Evolutionary conservation across 768 basidiomycete species (phyloP).

Genomic region (Galerina sulciceps): DNA sequence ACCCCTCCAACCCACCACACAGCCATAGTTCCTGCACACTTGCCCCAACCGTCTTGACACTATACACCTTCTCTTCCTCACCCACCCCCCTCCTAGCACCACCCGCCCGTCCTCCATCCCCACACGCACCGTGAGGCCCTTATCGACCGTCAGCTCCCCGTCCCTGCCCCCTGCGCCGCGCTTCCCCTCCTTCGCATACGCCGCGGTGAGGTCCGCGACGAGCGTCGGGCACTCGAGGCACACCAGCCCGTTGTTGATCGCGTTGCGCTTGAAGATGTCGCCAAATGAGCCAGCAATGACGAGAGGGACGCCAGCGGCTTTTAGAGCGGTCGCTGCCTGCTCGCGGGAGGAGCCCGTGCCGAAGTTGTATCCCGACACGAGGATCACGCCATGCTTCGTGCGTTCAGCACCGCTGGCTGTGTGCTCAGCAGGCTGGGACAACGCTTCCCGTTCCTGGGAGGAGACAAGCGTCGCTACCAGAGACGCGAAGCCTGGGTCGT

Average conservation of each 20-base stretch:
- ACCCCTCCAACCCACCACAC: constrained; percentile 92
- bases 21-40: constrained; percentile 99
- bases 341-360: constrained; percentile 98
- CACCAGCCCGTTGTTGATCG: constrained; percentile 97
- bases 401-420: constrained; percentile 7
- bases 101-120: constrained; percentile 75
- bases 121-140: constrained; percentile 66
- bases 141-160: constrained; percentile 85
- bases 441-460: constrained; percentile 18
- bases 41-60: constrained; percentile 78
- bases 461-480: constrained; percentile 60
- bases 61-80: constrained; percentile 59
- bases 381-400: constrained; percentile 67
- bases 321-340: constrained; percentile 97
- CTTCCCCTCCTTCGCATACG: constrained; percentile 73
- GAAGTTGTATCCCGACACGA: constrained; percentile 96
- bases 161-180: constrained; percentile 79
- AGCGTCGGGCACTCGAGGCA: constrained; percentile 93
- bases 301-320: constrained; percentile 89
- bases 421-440: constrained; percentile 13
- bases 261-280: constrained; percentile 99
- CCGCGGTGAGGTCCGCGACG: constrained; percentile 78
- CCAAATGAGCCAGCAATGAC: constrained; percentile 99
- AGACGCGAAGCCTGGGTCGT: constrained; percentile 85
- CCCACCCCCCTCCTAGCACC: constrained; percentile 45